Percentiles rank a stretch among this genome's conserved stretches.
Evolutionary conservation across 2,329 filamentous ascomycete species (phyloP).

Genomic region (Cladosporium cucumerinum): DNA sequence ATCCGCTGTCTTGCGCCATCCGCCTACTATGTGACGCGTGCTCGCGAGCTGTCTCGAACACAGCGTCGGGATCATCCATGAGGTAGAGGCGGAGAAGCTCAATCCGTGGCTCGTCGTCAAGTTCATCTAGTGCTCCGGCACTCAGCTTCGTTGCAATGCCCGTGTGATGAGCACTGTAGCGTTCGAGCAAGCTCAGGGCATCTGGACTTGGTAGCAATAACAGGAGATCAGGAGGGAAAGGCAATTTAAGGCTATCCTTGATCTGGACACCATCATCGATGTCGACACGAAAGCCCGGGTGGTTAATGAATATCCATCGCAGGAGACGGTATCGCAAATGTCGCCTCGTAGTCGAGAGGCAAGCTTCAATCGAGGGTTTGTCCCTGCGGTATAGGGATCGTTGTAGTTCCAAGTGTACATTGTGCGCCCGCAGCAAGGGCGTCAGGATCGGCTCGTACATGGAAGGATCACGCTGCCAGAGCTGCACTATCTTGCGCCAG

Average conservation of each 20-base stretch:
- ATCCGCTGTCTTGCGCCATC: not conserved
- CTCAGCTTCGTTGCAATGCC: not conserved
- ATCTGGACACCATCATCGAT: not conserved
- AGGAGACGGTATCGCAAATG: not conserved
- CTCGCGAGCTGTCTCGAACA: not conserved
- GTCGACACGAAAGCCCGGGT: not conserved
- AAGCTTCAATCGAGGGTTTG: not conserved
- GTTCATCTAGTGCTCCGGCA: not conserved
- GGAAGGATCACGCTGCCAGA: slow-evolving; percentile 1
- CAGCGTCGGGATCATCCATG: not conserved
- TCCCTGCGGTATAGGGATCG: not conserved
- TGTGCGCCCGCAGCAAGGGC: not conserved
- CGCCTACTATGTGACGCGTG: not conserved
- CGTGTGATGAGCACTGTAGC: not conserved
- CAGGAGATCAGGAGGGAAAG: not conserved
- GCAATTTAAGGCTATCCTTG: too few species aligned
- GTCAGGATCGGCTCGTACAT: not conserved
- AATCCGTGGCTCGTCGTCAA: not conserved
- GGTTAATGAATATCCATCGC: not conserved
- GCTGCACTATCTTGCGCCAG: not conserved
- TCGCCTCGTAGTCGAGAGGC: not conserved
- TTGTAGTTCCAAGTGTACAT: slow-evolving; percentile 13
- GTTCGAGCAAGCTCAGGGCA: not conserved
- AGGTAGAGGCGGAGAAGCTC: not conserved
- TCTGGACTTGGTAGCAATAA: not conserved